Base-by-base conservation (phyloP, 441 rosid genomes). In the Gossypium trilobum region DNA sequence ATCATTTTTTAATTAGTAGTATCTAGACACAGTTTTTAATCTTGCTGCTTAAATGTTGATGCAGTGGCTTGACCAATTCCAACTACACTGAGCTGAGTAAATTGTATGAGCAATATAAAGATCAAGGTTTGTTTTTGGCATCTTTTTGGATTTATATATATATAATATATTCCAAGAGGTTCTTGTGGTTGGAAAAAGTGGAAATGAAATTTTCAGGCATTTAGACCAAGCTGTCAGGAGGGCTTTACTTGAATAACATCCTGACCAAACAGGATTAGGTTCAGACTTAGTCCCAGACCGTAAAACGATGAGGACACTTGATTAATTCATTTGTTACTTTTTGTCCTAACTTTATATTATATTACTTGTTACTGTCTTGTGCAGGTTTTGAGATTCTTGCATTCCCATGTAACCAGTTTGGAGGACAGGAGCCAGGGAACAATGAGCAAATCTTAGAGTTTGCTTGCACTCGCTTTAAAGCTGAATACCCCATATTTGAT, bases 401-500 rank as follows among this genome's bases (percentile, higher is more conserved):
- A 0, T 89, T 89, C 65, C 94, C 91, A 0, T 87, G 94, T 74
- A 89, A 89, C 79, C 94, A 89, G 81, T 87, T 89, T 68, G 89
- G 87, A 60, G 77, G 75, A 68, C 95, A 89, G 77, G 95, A 89
- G 77, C 92, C 95, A 2, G 90, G 90, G 74, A 64, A 69, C 11
- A 87, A 86, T 65, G 90, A 89, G 73, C 79, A 89, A 85, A 86
- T 87, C 68, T 29, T 82, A 63, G 80, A 87, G 74, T 84, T 87
- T 74, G 91, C 90, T 63, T 86, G 95, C 80, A 87, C 92, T 11
- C 89, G 92, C 76, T 89, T 87, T 72, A 89, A 89, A 80, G 92
- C 95, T 0, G 95, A 89, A 83, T 89, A 81, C 80, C 92, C 95
- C 3, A 84, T 87, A 22, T 89, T 89, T 72, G 87, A 86, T 78